Conservation (phyloP, 805 yeast species). For the Teunomyces barrocoloradensis region DNA sequence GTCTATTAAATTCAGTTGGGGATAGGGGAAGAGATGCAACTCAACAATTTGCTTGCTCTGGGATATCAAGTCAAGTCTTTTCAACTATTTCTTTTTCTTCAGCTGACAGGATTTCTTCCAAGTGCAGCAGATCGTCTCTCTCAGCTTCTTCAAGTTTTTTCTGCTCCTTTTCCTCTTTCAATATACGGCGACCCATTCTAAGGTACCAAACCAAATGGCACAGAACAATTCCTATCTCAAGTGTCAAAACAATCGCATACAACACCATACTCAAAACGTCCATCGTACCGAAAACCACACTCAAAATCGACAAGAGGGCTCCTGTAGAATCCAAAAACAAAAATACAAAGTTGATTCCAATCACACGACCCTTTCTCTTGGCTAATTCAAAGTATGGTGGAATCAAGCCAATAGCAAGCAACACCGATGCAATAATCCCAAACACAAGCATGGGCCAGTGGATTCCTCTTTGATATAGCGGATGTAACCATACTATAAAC, state of each 20-base stretch:
- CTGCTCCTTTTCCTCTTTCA: conserved; percentile 22
- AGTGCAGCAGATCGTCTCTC: not conserved
- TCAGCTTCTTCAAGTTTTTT: not conserved
- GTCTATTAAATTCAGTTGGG: not conserved
- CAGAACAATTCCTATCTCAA: conserved; percentile 75
- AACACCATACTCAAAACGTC: conserved; percentile 80
- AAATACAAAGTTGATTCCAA: conserved; percentile 85
- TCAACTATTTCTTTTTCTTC: not conserved
- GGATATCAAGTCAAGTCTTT: not conserved
- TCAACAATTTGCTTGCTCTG: too few relatives aligned
- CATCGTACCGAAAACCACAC: conserved; percentile 53
- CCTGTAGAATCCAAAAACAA: conserved; percentile 75
- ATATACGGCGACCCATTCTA: conserved; percentile 28
- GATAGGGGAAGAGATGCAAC: too few relatives aligned
- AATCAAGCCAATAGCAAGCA: conserved; percentile 72
- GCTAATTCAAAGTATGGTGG: conserved; percentile 88
- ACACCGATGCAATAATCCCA: conserved; percentile 76
- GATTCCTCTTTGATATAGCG: conserved; percentile 46
- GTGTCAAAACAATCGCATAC: conserved; percentile 66
- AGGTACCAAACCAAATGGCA: conserved; percentile 70
- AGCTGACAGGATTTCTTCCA: not conserved
- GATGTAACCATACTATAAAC: conserved; percentile 66
- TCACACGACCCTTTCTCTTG: conserved; percentile 77
- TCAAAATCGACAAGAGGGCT: conserved; percentile 69
- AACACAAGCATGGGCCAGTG: conserved; percentile 79